phyloP scores from a whole-genome alignment of 495 filamentous ascomycete genomes.

The Chaetomium cochliodes region DNA sequence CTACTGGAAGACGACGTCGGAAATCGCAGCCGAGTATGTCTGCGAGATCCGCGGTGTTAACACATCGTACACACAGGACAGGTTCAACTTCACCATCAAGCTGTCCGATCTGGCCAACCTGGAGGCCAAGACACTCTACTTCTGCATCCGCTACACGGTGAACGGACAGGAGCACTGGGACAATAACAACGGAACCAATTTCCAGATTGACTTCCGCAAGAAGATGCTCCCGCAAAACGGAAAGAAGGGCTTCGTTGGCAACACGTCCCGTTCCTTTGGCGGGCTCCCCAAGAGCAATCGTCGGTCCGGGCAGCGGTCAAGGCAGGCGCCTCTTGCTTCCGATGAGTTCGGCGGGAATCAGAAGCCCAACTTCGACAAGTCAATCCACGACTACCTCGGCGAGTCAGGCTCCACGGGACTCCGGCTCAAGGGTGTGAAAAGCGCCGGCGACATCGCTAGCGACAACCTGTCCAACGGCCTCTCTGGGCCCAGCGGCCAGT shows the following conservation, averaged over 20 bases:
- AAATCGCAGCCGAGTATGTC: conserved; percentile 84
- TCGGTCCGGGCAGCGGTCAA: conserved; percentile 56
- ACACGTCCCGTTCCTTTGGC: conserved; percentile 54
- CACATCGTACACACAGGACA: conserved; percentile 67
- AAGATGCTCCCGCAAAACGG: conserved; percentile 60
- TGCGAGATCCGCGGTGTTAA: conserved; percentile 71
- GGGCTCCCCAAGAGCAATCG: conserved; percentile 75
- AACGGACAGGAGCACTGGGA: conserved; percentile 91
- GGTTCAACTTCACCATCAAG: conserved; percentile 92
- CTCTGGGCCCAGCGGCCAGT: conserved; percentile 67
- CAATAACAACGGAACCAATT: conserved; percentile 83
- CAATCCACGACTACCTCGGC: conserved; percentile 54
- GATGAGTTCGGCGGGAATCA: conserved; percentile 67
- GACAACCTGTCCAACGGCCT: conserved; percentile 49
- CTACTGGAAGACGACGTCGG: conserved; percentile 97
- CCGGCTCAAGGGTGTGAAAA: conserved; percentile 54
- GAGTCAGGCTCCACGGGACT: conserved; percentile 46
- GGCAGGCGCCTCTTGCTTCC: conserved; percentile 60
- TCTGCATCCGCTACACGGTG: conserved; percentile 87
- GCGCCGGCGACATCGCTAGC: conserved; percentile 45
- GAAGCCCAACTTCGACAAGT: conserved; percentile 57
- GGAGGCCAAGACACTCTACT: conserved; percentile 82
- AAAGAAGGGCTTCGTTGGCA: conserved; percentile 50
- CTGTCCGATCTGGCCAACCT: conserved; percentile 86
- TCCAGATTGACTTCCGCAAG: conserved; percentile 87